Evolutionary conservation across 331 rosid genomes (phyloP).

Genomic region (Ulmus americana): DNA sequence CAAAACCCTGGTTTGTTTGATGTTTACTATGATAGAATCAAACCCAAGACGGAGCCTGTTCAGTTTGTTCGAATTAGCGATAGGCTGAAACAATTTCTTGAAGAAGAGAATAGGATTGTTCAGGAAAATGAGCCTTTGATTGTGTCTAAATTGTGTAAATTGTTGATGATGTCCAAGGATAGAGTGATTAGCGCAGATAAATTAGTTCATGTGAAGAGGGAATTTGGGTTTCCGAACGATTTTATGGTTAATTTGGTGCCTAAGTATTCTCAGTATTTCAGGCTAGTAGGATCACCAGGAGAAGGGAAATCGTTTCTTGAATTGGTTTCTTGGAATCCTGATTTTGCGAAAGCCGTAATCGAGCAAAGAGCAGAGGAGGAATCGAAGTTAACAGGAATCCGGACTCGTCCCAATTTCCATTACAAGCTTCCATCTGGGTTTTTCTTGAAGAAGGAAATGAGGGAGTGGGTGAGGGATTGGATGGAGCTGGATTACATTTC

Average conservation of each 20-base stretch:
- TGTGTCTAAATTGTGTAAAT: conserved; percentile 59
- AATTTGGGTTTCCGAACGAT: conserved; percentile 74
- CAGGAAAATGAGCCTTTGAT: conserved; percentile 42
- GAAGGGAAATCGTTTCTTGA: conserved; percentile 63
- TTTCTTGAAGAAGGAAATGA: conserved; percentile 72
- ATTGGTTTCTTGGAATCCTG: conserved; percentile 55
- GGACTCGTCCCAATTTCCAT: conserved; percentile 60
- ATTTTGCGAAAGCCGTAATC: conserved; percentile 62
- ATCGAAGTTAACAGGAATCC: conserved; percentile 39
- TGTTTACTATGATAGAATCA: conserved; percentile 48
- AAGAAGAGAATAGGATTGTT: conserved; percentile 39
- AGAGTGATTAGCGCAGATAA: conserved; percentile 60
- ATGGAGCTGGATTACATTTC: conserved; percentile 64
- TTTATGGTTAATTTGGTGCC: conserved; percentile 73
- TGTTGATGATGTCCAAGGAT: conserved; percentile 67
- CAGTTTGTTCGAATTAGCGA: conserved; percentile 40
- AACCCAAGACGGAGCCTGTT: conserved; percentile 59
- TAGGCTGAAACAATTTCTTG: conserved; percentile 38
- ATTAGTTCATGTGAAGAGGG: conserved; percentile 69
- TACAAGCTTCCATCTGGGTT: conserved; percentile 55
- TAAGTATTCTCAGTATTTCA: conserved; percentile 51
- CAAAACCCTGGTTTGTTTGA: conserved; percentile 57
- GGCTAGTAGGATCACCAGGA: conserved; percentile 51
- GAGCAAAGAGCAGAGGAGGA: conserved; percentile 70
- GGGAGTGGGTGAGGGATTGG: conserved; percentile 89